Base-by-base conservation (phyloP, 2,329 filamentous ascomycete genomes). In the Colletotrichum sp. region DNA sequence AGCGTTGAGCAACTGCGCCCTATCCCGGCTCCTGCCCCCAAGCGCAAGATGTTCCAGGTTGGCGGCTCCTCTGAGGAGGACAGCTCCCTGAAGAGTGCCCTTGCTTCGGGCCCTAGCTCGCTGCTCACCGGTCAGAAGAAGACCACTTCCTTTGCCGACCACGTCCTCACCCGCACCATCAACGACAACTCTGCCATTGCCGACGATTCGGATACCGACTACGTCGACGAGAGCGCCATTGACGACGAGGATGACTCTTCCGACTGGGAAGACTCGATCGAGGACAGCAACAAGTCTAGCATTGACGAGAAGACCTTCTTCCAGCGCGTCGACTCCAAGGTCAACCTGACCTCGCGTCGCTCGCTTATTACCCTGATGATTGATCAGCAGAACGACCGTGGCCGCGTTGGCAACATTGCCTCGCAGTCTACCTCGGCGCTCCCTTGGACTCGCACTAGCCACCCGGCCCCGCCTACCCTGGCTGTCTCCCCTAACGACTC, bases 281-380 rank as follows among this genome's bases (percentile, higher is more conserved):
- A 95, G 77, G 95, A 98, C 80, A 97, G 94, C 82, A 94, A 93
- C 73, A 94, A 95, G 79, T 95, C 95, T 2, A 98, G 95, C 82
- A 90, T 96, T 68, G 95, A 97, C 77, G 94, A 97, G 77, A 93
- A 92, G 81, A 90, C 92, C 25, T 89, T 95, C 80, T 99, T 99
- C 90, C 93, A 96, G 84, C 94, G 97, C 11, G 96, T 99, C 65
- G 95, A 98, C 84, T 98, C 96, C 55, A 93, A 93, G 83, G 92
- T 93, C 9, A 95, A 98, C 82, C 89, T 99, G 30, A 93, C 94
- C 4, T 98, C 96, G 2, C 93, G 95, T 65, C 93, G 94, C 67
- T 99, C 96, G 3, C 91, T 99, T 55, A 93, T 99, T 79, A 98
- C 96, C 1, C 93, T 96, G 69, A 94, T 96, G 89, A 92, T 99